These are phyloP conservation scores for Chenopodium album DNA, from an alignment of 148 eudicot genomes.

Conservation along the genomic window DNA sequence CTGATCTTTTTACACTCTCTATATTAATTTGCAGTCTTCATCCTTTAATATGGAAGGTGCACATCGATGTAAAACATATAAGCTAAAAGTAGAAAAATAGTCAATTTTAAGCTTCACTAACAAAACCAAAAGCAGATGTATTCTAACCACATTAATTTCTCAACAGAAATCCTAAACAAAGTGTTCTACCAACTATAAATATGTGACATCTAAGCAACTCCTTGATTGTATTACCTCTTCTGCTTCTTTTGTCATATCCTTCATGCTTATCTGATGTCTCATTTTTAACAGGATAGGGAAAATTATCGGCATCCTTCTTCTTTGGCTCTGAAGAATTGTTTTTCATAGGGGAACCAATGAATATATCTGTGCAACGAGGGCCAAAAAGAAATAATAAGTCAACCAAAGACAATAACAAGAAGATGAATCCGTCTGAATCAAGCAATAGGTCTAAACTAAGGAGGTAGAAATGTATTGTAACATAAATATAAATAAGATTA, in stretches of 20 bases:
- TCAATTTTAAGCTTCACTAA: not conserved
- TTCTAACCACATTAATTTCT: not conserved
- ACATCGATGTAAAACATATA: not conserved
- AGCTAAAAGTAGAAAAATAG: not conserved
- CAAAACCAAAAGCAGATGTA: not conserved
- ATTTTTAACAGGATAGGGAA: constrained; percentile 13
- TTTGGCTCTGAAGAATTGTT: constrained; percentile 7
- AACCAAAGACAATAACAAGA: not conserved
- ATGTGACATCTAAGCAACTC: not conserved
- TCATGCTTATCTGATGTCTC: constrained; percentile 16
- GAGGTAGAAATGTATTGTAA: too few relatives aligned
- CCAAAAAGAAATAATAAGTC: not conserved
- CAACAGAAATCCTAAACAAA: not conserved
- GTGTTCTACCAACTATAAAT: not conserved
- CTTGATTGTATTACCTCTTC: constrained; percentile 15
- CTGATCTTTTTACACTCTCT: too few relatives aligned
- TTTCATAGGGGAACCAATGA: constrained; percentile 20
- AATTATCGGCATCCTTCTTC: not conserved
- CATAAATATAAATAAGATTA: not conserved
- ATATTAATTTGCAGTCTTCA: not conserved
- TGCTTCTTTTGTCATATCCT: constrained; percentile 6
- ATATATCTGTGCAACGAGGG: constrained; percentile 20
- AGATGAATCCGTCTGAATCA: not conserved
- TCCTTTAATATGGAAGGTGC: not conserved
- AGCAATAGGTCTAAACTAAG: too few relatives aligned